Percentiles rank a stretch among this genome's conserved stretches.
These are phyloP conservation scores for Irpex sp. DNA, from an alignment of 1,284 basidiomycete genomes.

Conservation along the genomic window DNA sequence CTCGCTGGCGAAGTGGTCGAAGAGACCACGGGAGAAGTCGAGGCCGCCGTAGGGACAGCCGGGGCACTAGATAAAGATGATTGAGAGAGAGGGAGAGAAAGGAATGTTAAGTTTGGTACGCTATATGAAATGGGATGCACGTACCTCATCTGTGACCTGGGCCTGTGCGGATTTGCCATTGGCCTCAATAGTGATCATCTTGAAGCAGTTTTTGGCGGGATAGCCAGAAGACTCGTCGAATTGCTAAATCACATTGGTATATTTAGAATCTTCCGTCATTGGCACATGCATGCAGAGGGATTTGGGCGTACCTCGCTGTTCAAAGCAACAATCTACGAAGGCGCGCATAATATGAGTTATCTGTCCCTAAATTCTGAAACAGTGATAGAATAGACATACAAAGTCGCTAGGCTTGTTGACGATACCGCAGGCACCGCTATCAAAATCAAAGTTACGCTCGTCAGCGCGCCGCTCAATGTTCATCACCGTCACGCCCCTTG, in stretches of 20 bases:
- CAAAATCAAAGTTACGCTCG: not conserved
- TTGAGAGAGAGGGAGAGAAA: conserved; percentile 3
- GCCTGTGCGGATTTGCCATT: conserved; percentile 61
- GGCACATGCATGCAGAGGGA: not conserved
- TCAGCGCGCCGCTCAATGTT: conserved; percentile 1
- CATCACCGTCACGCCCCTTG: not conserved
- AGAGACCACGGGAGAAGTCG: conserved; percentile 77
- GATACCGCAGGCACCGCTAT: conserved; percentile 54
- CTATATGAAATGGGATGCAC: conserved; percentile 11
- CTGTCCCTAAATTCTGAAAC: not conserved
- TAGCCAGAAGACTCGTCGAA: conserved; percentile 45
- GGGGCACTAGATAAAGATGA: conserved; percentile 46
- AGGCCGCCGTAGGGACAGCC: conserved; percentile 71
- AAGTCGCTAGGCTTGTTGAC: conserved; percentile 43
- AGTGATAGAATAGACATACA: conserved; percentile 35
- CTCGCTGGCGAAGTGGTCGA: conserved; percentile 54
- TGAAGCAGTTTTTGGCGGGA: conserved; percentile 60
- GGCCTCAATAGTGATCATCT: conserved; percentile 61
- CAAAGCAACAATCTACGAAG: conserved; percentile 38
- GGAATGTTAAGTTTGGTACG: too few relatives aligned
- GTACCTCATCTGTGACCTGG: conserved; percentile 63
- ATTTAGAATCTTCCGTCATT: not conserved
- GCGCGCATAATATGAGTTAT: not conserved
- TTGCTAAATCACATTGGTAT: conserved; percentile 33
- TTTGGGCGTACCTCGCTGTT: conserved; percentile 31